Evolutionary conservation across 1,139 yeast species (phyloP).

Genomic region (Suhomyces choctaworum): DNA sequence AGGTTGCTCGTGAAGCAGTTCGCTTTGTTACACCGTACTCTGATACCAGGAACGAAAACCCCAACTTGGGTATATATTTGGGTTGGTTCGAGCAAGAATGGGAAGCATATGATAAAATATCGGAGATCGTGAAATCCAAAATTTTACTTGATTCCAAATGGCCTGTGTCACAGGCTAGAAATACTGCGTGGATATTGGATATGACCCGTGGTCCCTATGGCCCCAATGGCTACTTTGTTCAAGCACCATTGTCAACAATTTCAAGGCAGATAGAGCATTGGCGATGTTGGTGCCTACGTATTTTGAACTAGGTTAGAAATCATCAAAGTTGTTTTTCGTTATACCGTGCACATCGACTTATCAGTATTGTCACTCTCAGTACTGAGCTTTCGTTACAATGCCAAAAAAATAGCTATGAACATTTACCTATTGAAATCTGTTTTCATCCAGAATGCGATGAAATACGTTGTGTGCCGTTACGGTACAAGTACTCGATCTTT

Average conservation of each 20-base stretch:
- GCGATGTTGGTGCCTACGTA: slow-evolving; percentile 11
- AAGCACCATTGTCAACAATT: slow-evolving; percentile 8
- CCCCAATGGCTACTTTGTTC: slow-evolving; percentile 10
- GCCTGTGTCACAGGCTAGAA: slow-evolving; percentile 8
- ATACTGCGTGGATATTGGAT: slow-evolving; percentile 10
- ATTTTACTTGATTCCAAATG: slow-evolving; percentile 8
- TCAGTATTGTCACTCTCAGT: too few relatives aligned
- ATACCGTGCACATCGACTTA: too few relatives aligned
- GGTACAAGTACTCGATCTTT: too few relatives aligned
- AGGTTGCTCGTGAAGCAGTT: slow-evolving; percentile 3
- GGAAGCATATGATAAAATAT: slow-evolving; percentile 8
- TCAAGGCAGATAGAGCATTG: slow-evolving; percentile 9
- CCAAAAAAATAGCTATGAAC: too few relatives aligned
- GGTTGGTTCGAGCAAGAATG: slow-evolving; percentile 10
- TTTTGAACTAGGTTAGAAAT: too few relatives aligned
- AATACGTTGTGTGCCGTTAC: too few relatives aligned
- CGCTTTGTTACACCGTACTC: slow-evolving; percentile 5
- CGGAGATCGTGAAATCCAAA: slow-evolving; percentile 6
- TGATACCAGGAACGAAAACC: slow-evolving; percentile 7
- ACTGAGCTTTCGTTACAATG: too few relatives aligned
- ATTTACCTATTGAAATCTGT: too few relatives aligned
- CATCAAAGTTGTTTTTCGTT: too few relatives aligned
- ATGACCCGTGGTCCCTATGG: slow-evolving; percentile 7
- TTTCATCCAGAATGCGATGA: too few relatives aligned
- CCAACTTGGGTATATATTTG: slow-evolving; percentile 5